Evolutionary conservation across 768 basidiomycete genomes (phyloP), one percentile per base, ranked within the genome.

Genomic region (Hypholoma sublateritium): DNA sequence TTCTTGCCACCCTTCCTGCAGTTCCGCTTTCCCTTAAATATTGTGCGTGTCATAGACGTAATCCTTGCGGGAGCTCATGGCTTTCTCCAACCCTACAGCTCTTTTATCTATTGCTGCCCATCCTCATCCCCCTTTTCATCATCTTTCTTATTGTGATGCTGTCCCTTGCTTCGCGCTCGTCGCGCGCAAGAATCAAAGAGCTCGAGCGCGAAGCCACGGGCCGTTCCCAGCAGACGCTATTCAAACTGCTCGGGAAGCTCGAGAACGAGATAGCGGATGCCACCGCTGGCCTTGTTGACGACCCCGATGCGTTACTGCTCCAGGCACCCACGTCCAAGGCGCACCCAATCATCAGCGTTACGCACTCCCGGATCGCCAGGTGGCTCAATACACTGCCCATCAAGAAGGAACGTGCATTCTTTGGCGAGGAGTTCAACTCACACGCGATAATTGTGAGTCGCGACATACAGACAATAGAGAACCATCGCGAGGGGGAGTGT

Each of bases 381-480:
- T 80, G 76, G 68, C 74, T 94, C 39, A 93, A 93, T 69, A 74
- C 73, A 37, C 78, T 93, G 9, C 89, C 90, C 0, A 65, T 93
- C 45, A 79, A 84, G 74, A 93, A 93, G 71, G 81, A 88, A 61
- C 68, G 81, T 19, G 88, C 81, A 17, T 91, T 83, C 66, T 85
- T 93, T 61, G 71, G 76, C 17, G 71, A 72, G 1, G 77, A 85
- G 21, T 65, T 71, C 37, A 93, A 92, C 63, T 74, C 89, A 22
- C 91, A 94, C 70, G 89, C 80, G 4, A 74, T 82, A 55, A 87
- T 94, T 60, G 74, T 93, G 7, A 85, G 81, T 67, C 76, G 91
- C 43, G 89, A 92, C 59, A 69, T 84, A 53, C 77, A 84, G 65
- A 72, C 75, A 32, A 88, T 88, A 65, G 73, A 80, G 60, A 59